Conservation (phyloP, 2,329 filamentous ascomycete species). For the Colletotrichum spaethianum region DNA sequence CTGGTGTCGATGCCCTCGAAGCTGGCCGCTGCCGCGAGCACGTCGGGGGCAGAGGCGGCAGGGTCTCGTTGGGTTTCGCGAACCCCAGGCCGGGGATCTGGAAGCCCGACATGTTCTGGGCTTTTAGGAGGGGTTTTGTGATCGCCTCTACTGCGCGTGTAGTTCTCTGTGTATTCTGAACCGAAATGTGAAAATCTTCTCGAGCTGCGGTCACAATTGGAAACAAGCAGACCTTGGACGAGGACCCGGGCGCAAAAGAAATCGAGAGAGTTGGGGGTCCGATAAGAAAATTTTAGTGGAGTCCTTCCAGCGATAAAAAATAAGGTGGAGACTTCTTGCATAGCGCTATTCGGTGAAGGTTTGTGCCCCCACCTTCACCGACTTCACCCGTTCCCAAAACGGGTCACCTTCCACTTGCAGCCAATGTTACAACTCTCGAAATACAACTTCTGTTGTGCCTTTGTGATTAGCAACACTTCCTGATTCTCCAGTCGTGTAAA, state of each 20-base stretch:
- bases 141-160: neutral
- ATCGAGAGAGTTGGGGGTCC: conserved; percentile 4
- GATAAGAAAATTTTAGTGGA: conserved; percentile 38
- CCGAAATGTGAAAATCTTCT: neutral
- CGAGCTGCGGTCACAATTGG: neutral
- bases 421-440: neutral
- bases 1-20: conserved; percentile 28
- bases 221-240: neutral
- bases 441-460: neutral
- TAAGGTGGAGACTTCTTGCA: neutral
- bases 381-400: neutral
- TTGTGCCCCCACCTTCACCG: conserved; percentile 16
- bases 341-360: neutral
- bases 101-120: conserved; percentile 55
- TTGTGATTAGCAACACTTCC: too few species aligned
- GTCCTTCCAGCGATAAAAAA: conserved; percentile 25
- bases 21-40: conserved; percentile 49
- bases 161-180: too few species aligned
- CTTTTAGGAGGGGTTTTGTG: fast-evolving
- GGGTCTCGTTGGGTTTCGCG: conserved; percentile 58
- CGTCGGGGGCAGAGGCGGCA: conserved; percentile 56
- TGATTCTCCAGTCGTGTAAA: too few species aligned
- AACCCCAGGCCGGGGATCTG: conserved; percentile 60
- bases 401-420: neutral
- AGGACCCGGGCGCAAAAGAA: conserved; percentile 32